phyloP scores from a whole-genome alignment of 2,329 filamentous ascomycete species.

The Myriosclerotinia scirpicola region DNA sequence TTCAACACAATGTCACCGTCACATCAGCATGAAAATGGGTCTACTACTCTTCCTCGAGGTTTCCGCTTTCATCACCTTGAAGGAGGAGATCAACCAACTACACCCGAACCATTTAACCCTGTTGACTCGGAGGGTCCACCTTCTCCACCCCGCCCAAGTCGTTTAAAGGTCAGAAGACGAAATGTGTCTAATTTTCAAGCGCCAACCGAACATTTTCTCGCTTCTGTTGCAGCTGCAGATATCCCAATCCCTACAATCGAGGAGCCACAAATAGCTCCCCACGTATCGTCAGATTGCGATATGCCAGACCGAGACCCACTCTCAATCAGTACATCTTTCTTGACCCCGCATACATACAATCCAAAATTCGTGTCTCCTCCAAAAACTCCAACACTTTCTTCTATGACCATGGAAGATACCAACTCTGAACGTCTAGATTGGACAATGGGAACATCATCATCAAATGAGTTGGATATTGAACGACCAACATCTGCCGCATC shows the following conservation, averaged over 20 bases:
- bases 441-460: slow-evolving; percentile 33
- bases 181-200: slow-evolving; percentile 45
- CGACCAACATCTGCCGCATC: slow-evolving; percentile 37
- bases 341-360: slow-evolving; percentile 31
- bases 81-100: slow-evolving; percentile 33
- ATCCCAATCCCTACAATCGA: slow-evolving; percentile 66
- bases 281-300: slow-evolving; percentile 32
- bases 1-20: slow-evolving; percentile 30
- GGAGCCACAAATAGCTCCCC: slow-evolving; percentile 46
- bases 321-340: slow-evolving; percentile 27
- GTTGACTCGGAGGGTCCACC: slow-evolving; percentile 34
- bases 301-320: slow-evolving; percentile 34
- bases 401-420: slow-evolving; percentile 26
- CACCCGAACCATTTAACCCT: slow-evolving; percentile 35
- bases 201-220: slow-evolving; percentile 65
- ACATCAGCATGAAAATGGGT: slow-evolving; percentile 35
- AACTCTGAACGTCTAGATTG: slow-evolving; percentile 36
- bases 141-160: slow-evolving; percentile 37
- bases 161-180: slow-evolving; percentile 38
- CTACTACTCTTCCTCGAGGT: slow-evolving; percentile 38
- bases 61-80: slow-evolving; percentile 37
- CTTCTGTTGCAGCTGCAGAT: slow-evolving; percentile 64
- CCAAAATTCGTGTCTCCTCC: slow-evolving; percentile 48
- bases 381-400: slow-evolving; percentile 55
- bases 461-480: slow-evolving; percentile 31